Evolutionary conservation across 2,329 filamentous ascomycete genomes (phyloP).

Genomic region (Aspergillus bombycis): DNA sequence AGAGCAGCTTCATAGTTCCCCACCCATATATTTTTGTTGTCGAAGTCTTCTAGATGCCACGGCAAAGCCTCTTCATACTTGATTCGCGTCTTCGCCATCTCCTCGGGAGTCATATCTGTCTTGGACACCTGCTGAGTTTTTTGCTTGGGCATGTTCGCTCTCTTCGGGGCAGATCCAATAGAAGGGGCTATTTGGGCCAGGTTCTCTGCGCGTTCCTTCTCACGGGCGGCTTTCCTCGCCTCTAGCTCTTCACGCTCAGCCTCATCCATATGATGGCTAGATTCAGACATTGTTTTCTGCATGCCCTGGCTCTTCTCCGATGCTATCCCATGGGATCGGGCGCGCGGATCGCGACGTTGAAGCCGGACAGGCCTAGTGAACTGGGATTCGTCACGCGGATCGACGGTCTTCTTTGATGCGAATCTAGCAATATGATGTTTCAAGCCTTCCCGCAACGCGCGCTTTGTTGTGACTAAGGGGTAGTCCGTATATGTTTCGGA

Average conservation of each 20-base stretch:
- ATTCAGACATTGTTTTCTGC: conserved; percentile 40
- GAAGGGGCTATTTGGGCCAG: conserved; percentile 91
- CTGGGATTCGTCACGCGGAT: conserved; percentile 74
- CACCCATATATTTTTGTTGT: conserved; percentile 92
- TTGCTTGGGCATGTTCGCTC: conserved; percentile 68
- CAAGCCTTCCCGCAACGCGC: conserved; percentile 74
- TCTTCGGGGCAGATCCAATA: conserved; percentile 68
- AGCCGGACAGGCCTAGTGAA: conserved; percentile 88
- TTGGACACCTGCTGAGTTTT: conserved; percentile 86
- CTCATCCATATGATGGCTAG: conserved; percentile 63
- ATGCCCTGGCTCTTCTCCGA: conserved; percentile 46
- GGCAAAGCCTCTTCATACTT: conserved; percentile 94
- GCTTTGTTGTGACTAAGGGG: conserved; percentile 82
- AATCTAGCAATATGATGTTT: conserved; percentile 89
- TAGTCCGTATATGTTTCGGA: conserved; percentile 54
- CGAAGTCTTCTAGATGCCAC: conserved; percentile 96
- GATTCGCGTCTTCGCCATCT: conserved; percentile 66
- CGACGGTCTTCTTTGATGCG: conserved; percentile 63
- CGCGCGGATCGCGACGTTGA: conserved; percentile 83
- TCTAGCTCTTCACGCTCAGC: conserved; percentile 63
- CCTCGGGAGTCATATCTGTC: conserved; percentile 73
- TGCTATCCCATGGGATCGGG: conserved; percentile 58
- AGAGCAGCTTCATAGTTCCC: conserved; percentile 88
- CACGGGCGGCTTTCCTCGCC: conserved; percentile 70
- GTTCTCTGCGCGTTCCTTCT: conserved; percentile 83